These are phyloP conservation scores for Boletus rufocinnamomeus DNA, from an alignment of 768 basidiomycete genomes.

Conservation along the genomic window DNA sequence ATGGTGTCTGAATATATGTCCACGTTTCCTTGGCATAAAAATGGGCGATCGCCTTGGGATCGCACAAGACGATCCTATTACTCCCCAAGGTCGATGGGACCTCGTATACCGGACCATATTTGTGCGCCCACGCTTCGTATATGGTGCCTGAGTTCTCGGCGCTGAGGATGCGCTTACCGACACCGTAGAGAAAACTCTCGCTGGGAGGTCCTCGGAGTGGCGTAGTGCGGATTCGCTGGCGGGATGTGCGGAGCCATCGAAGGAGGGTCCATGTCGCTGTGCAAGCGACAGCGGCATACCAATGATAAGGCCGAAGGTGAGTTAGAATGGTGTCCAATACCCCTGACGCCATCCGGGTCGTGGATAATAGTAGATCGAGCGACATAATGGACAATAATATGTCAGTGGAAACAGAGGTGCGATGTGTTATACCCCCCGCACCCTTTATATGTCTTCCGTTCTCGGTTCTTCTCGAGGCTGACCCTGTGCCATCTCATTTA, in stretches of 20 bases:
- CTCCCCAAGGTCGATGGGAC: constrained; percentile 19
- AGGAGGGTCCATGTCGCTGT: constrained; percentile 10
- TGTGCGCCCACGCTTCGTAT: constrained; percentile 27
- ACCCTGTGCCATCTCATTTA: background rate
- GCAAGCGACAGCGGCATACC: background rate
- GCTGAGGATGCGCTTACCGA: constrained; percentile 5
- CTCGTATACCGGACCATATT: constrained; percentile 21
- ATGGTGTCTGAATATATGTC: constrained; percentile 44
- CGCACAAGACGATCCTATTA: constrained; percentile 30
- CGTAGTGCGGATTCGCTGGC: constrained; percentile 12
- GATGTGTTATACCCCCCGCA: background rate
- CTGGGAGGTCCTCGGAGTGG: constrained; percentile 22
- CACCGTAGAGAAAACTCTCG: constrained; percentile 21
- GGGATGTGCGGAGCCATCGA: background rate
- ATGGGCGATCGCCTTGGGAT: constrained; percentile 40
- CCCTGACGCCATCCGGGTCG: background rate
- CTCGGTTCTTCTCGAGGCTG: background rate
- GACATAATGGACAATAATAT: background rate
- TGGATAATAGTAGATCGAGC: background rate
- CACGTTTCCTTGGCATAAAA: constrained; percentile 17
- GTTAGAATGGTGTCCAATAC: background rate
- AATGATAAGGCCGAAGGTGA: background rate
- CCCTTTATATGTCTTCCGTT: background rate
- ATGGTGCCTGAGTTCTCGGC: constrained; percentile 4
- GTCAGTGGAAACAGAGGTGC: background rate